Evolutionary conservation across 2,329 filamentous ascomycete genomes (phyloP).

Genomic region (Penicillium freii): DNA sequence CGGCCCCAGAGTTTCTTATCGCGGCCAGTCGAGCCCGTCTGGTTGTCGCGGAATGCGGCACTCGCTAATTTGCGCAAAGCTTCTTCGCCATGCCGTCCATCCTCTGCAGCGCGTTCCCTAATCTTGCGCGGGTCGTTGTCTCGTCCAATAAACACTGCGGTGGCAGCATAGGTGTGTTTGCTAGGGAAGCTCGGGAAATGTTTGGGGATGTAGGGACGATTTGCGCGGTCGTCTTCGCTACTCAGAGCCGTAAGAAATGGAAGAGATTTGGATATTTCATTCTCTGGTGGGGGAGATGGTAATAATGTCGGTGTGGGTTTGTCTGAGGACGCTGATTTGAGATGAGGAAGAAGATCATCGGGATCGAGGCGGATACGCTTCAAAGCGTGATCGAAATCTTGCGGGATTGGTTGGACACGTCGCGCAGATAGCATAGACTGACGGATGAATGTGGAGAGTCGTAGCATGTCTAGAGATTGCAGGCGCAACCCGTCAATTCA

Average conservation of each 20-base stretch:
- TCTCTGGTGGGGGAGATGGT: constrained; percentile 43
- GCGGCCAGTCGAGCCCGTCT: constrained; percentile 41
- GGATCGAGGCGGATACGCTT: constrained; percentile 31
- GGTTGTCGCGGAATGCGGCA: constrained; percentile 44
- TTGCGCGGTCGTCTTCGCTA: constrained; percentile 46
- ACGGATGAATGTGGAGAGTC: constrained; percentile 54
- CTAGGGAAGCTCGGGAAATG: constrained; percentile 64
- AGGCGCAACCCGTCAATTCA: constrained; percentile 23
- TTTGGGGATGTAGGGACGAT: constrained; percentile 55
- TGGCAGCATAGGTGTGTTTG: constrained; percentile 62
- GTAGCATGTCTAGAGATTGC: constrained; percentile 51
- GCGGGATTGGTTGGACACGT: constrained; percentile 55
- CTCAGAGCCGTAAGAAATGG: constrained; percentile 54
- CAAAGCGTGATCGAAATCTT: constrained; percentile 56
- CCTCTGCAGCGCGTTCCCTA: constrained; percentile 62
- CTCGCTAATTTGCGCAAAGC: constrained; percentile 61
- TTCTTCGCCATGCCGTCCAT: constrained; percentile 64
- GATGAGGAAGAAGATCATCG: constrained; percentile 36
- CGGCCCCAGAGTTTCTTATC: constrained; percentile 43
- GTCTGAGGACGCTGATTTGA: constrained; percentile 29
- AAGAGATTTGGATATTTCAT: constrained; percentile 34
- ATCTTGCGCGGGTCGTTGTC: constrained; percentile 61
- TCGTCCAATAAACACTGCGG: constrained; percentile 57
- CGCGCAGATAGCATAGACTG: constrained; percentile 59
- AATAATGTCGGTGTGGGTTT: constrained; percentile 31